These are phyloP conservation scores for Pisolithus thermaeus DNA, from an alignment of 1,284 basidiomycete species.

Conservation along the genomic window DNA sequence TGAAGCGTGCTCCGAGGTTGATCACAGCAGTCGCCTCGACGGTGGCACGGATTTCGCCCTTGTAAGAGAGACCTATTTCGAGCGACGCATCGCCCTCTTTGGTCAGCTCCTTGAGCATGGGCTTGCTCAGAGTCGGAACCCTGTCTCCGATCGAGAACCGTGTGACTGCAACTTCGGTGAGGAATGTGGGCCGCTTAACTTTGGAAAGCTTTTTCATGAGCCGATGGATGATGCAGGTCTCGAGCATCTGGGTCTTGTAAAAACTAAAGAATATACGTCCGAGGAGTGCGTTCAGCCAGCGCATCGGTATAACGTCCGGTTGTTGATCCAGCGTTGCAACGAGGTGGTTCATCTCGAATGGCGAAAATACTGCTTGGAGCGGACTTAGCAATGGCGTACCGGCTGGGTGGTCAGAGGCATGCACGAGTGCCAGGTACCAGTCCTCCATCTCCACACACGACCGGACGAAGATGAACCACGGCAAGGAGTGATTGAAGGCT, in stretches of 20 bases:
- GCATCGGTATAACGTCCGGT: slow-evolving; percentile 92
- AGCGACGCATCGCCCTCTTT: slow-evolving; percentile 88
- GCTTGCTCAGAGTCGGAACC: slow-evolving; percentile 83
- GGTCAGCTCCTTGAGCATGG: slow-evolving; percentile 95
- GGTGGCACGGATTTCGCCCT: slow-evolving; percentile 85
- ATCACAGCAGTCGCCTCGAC: slow-evolving; percentile 87
- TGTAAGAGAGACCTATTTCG: slow-evolving; percentile 80
- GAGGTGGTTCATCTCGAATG: slow-evolving; percentile 79
- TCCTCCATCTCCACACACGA: slow-evolving; percentile 89
- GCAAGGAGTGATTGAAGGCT: slow-evolving; percentile 46
- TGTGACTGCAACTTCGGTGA: slow-evolving; percentile 81
- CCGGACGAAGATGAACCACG: slow-evolving; percentile 89
- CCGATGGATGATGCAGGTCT: slow-evolving; percentile 79
- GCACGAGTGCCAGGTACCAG: slow-evolving; percentile 89
- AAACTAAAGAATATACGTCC: slow-evolving; percentile 91
- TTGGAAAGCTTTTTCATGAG: slow-evolving; percentile 93
- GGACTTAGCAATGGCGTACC: slow-evolving; percentile 52
- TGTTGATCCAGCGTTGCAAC: slow-evolving; percentile 85
- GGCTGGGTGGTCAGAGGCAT: slow-evolving; percentile 58
- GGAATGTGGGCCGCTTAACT: slow-evolving; percentile 85
- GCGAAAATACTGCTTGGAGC: slow-evolving; percentile 62
- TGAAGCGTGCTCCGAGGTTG: slow-evolving; percentile 76
- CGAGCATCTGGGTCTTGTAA: slow-evolving; percentile 78
- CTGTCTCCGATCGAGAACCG: slow-evolving; percentile 87
- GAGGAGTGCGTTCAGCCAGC: slow-evolving; percentile 93